phyloP scores from a whole-genome alignment of 140 eudicot species.

The Cichorium intybus region DNA sequence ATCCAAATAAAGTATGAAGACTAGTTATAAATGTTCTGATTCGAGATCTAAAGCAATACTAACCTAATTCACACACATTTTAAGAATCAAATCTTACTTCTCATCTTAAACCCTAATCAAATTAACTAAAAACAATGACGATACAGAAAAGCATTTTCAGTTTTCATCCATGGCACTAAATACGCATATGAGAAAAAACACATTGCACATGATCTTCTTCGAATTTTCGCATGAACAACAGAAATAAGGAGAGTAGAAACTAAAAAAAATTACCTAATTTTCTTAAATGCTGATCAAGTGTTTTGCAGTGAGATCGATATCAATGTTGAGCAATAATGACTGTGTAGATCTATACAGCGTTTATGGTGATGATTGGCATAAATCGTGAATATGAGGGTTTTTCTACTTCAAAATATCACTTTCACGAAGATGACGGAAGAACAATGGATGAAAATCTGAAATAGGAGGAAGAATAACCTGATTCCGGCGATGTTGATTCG shows the following conservation, averaged over 20 bases:
- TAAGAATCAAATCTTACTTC: not conserved
- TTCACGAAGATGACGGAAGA: conserved; percentile 27
- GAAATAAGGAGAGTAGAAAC: not conserved
- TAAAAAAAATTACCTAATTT: conserved; percentile 1
- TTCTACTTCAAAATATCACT: conserved; percentile 16
- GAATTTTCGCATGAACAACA: not conserved
- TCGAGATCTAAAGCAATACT: conserved; percentile 18
- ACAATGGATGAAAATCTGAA: conserved; percentile 8
- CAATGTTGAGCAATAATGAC: conserved; percentile 29
- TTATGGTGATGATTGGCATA: conserved; percentile 1
- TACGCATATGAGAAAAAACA: not conserved
- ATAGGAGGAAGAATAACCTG: conserved; percentile 20
- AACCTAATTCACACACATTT: conserved; percentile 28
- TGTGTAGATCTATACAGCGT: conserved; percentile 30
- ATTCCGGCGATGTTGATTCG: conserved; percentile 39
- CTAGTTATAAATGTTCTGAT: conserved; percentile 1
- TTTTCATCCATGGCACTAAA: not conserved
- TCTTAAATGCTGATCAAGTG: conserved; percentile 14
- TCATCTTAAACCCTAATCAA: conserved; percentile 8
- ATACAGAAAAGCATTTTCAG: conserved; percentile 6
- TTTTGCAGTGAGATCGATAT: conserved; percentile 24
- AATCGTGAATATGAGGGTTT: conserved; percentile 26
- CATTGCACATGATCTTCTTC: conserved; percentile 8
- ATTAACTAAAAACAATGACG: conserved; percentile 19
- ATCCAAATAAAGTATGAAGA: conserved; percentile 1